These are phyloP conservation scores for Euclidium syriacum DNA, from an alignment of 345 rosid species.

Conservation along the genomic window DNA sequence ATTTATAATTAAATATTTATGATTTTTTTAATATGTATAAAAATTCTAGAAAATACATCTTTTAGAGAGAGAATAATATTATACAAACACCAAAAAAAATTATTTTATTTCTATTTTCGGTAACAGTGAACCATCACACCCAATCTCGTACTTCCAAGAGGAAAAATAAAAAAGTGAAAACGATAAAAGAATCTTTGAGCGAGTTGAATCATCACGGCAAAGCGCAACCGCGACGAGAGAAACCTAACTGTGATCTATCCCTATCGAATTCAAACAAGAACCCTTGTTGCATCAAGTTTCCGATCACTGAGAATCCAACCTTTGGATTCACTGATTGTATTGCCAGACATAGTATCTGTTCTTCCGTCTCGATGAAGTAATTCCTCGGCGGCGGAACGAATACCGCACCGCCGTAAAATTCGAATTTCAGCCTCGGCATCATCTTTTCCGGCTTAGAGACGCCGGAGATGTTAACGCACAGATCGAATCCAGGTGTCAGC, in stretches of 20 bases:
- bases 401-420: constrained; percentile 42
- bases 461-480: constrained; percentile 66
- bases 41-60: not conserved
- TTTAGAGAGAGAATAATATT: not conserved
- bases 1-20: too few species aligned
- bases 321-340: constrained; percentile 46
- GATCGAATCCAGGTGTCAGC: constrained; percentile 62
- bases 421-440: constrained; percentile 55
- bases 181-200: constrained; percentile 13
- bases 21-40: too few species aligned
- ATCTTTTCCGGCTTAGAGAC: constrained; percentile 26
- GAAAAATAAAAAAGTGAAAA: not conserved
- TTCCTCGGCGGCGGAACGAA: constrained; percentile 73
- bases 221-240: constrained; percentile 70
- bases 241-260: constrained; percentile 67
- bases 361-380: constrained; percentile 63
- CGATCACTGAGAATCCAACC: constrained; percentile 65
- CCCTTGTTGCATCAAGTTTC: constrained; percentile 96
- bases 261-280: constrained; percentile 73
- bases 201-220: constrained; percentile 19
- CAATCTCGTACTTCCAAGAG: constrained; percentile 13
- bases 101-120: constrained; percentile 22
- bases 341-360: constrained; percentile 58
- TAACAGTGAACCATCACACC: constrained; percentile 13
- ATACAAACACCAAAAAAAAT: constrained; percentile 18